Evolutionary conservation across 352 stramenopile species (phyloP), one percentile per base, ranked within the genome.

Genomic region (Phytophthora lateralis): DNA sequence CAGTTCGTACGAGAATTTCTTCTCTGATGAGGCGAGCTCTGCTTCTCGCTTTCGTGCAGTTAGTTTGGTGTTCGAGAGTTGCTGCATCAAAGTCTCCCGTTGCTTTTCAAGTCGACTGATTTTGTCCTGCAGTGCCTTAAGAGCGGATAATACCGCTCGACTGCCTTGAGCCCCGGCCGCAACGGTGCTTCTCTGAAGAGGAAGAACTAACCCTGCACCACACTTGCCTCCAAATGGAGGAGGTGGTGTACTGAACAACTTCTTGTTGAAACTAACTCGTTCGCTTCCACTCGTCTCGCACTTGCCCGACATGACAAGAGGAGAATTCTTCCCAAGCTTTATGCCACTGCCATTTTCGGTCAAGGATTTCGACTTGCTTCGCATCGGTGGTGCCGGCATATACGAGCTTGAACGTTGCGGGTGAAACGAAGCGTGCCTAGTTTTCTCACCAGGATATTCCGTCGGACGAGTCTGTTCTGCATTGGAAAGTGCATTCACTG

Each of bases 81-180:
- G 67, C 46, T 88, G 71, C 34, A 66, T 68, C 30, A 90, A 65
- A 37, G 60, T 66, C 37, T 85, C 82, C 9, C 80, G 74, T 51
- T 93, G 82, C 24, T 85, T 68, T 55, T 93, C 84, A 1, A 93
- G 66, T 6, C 82, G 74, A 11, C 67, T 66, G 35, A 91, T 90
- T 47, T 93, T 93, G 64, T 93, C 80, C 34, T 93, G 84, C 5
- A 93, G 75, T 1, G 84, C 84, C 55, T 93, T 93, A 12, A 93
- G 59, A 24, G 84, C 84, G 0, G 78, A 88, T 6, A 93, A 61
- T 3, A 93, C 63, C 4, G 84, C 80, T n/a, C 83, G 82, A 56
- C 82, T 90, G 14, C 80, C 77, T 38, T 89, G 76, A 24, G 24
- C 38, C 56, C 34, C 17, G 34, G 43, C 52, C 4, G 21, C 18